Evolutionary conservation across 257 asterid species (phyloP).

Genomic region (Fraxinus pennsylvanica): DNA sequence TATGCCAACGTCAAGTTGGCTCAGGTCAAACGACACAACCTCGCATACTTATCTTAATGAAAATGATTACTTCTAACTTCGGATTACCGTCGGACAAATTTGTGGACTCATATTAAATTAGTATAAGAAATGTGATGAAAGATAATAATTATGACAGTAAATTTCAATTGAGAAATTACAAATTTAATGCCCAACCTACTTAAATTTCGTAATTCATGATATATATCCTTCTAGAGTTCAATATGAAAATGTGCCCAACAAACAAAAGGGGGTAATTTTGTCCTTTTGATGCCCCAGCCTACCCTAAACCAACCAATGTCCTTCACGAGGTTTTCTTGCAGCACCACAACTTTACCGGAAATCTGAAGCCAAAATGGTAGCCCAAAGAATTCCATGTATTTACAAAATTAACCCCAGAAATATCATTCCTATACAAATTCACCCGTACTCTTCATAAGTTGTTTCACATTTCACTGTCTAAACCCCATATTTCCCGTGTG

Average conservation of each 20-base stretch:
- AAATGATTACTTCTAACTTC: too few species aligned
- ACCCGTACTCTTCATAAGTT: background rate
- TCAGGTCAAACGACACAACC: too few species aligned
- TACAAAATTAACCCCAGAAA: slow-evolving; percentile 14
- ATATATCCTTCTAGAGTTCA: background rate
- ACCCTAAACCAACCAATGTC: background rate
- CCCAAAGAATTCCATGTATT: slow-evolving; percentile 38
- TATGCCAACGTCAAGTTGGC: background rate
- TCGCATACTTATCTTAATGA: too few species aligned
- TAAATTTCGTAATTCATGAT: background rate
- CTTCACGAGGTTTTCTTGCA: background rate
- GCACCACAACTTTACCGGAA: background rate
- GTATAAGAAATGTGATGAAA: background rate
- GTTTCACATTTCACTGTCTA: slow-evolving; percentile 19
- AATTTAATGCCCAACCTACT: background rate
- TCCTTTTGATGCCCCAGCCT: background rate
- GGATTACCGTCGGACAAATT: too few species aligned
- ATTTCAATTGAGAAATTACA: background rate
- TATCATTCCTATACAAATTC: background rate
- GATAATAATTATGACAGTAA: background rate
- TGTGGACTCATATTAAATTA: background rate
- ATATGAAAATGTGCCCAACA: background rate
- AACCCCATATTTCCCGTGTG: slow-evolving; percentile 33
- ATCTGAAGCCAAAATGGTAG: slow-evolving; percentile 18
- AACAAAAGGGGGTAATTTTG: background rate